Percentiles rank a stretch among this genome's conserved stretches.
Conservation (phyloP, 2,329 filamentous ascomycete genomes). For the Ophiocordyceps polyrhachis-furcata region DNA sequence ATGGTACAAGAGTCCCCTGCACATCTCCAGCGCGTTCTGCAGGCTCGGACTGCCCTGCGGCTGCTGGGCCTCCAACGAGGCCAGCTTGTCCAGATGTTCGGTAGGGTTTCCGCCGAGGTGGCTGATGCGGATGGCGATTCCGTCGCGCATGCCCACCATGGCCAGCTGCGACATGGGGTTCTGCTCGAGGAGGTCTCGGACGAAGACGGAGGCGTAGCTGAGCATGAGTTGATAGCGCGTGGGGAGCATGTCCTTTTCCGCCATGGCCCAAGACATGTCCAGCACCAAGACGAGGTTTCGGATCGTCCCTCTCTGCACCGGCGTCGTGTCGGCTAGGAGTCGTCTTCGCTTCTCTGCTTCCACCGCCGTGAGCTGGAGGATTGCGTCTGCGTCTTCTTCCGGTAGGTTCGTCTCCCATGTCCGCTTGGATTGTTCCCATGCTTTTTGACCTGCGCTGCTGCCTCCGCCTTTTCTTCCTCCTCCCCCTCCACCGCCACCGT, state of each 20-base stretch:
- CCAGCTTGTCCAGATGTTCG: constrained; percentile 65
- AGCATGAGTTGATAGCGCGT: constrained; percentile 70
- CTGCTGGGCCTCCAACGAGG: constrained; percentile 45
- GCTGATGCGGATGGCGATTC: constrained; percentile 67
- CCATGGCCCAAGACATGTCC: constrained; percentile 86
- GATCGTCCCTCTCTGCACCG: constrained; percentile 90
- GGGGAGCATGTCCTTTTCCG: constrained; percentile 83
- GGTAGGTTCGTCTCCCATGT: constrained; percentile 53
- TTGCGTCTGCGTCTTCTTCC: constrained; percentile 57
- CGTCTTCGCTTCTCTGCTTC: constrained; percentile 70
- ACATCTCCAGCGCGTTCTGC: constrained; percentile 94
- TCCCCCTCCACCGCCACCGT: constrained; percentile 6
- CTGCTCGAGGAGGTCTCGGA: constrained; percentile 92
- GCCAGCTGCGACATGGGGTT: constrained; percentile 95
- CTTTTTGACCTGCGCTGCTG: constrained; percentile 26
- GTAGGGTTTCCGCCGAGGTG: constrained; percentile 84
- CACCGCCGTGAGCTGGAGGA: constrained; percentile 56
- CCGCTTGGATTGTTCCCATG: constrained; percentile 48
- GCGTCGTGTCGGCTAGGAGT: constrained; percentile 81
- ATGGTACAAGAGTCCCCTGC: constrained; percentile 77
- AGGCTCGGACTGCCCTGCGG: constrained; percentile 61
- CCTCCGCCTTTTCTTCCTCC: constrained; percentile 14
- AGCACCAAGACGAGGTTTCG: constrained; percentile 83
- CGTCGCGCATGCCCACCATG: constrained; percentile 84
- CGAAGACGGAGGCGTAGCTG: constrained; percentile 70